Evolutionary conservation across 1,284 basidiomycete species (phyloP), one percentile per base, ranked within the genome.

Genomic region (Trametes sp.): DNA sequence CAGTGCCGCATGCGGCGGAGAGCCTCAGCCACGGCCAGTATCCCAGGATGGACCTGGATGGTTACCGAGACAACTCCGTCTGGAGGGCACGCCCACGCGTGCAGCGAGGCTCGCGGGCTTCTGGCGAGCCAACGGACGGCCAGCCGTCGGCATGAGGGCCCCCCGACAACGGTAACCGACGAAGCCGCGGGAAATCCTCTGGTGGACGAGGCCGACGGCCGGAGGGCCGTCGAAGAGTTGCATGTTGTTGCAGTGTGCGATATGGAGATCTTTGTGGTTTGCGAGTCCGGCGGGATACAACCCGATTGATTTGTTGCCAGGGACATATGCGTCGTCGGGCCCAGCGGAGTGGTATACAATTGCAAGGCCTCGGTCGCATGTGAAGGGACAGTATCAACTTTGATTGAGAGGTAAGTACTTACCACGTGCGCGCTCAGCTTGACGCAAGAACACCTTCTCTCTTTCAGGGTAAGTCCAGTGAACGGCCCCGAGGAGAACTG

Each of bases 51-150:
- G n/a, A n/a, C n/a, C n/a, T 24, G 41, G 26, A n/a, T 46, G 31
- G 54, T 46, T 24, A 45, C 54, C 41, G 42, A 55, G 42, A 46
- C 38, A 54, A 54, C 28, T 54, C 53, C 53, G 53, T 24, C 23
- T 33, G 31, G 31, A 5, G 31, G 6, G 31, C 31, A 10, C 31
- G 26, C 46, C 13, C 24, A 13, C 28, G 28, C 49, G 13, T 24
- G 7, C 44, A 21, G 10, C 46, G 26, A 13, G 2, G 26, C 24
- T 48, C 9, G 14, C 26, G 24, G 28, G n/a, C 24, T 49, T 14
- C 35, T 36, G 14, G 35, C 14, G 9, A n/a, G n/a, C 33, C 21
- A 24, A 13, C 11, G 13, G 50, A 42, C n/a, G 41, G 19, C 7
- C 41, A 19, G 21, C 41, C 3, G 16, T 42, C 41, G 19, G 8